A percentile compares a stretch with the other conserved stretches of the same genome.
These are phyloP conservation scores for Monoraphidium neglectum DNA, from an alignment of 139 green algal species.

Conservation along the genomic window DNA sequence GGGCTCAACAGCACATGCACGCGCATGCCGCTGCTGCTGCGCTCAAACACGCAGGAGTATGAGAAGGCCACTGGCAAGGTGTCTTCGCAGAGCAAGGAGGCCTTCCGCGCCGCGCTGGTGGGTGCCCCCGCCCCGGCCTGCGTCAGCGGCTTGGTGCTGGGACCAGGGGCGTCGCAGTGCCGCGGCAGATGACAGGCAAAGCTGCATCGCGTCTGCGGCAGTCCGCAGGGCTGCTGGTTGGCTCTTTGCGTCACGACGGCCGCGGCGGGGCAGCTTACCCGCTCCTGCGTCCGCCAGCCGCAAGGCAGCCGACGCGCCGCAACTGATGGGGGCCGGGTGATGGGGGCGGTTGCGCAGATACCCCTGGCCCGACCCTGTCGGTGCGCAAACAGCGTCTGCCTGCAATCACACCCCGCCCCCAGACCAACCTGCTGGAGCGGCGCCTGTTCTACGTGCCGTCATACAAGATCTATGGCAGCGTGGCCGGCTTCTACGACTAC, in stretches of 20 bases:
- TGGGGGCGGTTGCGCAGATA: too few relatives aligned
- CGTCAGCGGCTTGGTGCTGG: not conserved
- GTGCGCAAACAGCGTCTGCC: not conserved
- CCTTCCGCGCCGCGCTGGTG: constrained; percentile 77
- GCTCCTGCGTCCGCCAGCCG: too few relatives aligned
- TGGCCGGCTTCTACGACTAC: constrained; percentile 98
- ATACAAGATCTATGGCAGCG: constrained; percentile 98
- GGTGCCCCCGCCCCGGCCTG: too few relatives aligned
- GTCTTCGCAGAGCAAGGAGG: constrained; percentile 73
- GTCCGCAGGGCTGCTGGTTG: too few relatives aligned
- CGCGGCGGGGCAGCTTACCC: too few relatives aligned
- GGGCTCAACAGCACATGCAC: not conserved
- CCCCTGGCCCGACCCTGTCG: too few relatives aligned
- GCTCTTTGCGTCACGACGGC: too few relatives aligned
- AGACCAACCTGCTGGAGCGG: constrained; percentile 84
- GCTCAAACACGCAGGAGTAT: constrained; percentile 51
- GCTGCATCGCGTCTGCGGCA: too few relatives aligned
- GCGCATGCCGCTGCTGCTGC: not conserved
- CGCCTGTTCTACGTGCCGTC: constrained; percentile 96
- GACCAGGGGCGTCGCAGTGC: too few relatives aligned
- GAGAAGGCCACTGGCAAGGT: constrained; percentile 66
- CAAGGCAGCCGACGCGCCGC: too few relatives aligned
- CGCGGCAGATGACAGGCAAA: too few relatives aligned
- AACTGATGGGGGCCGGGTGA: too few relatives aligned
- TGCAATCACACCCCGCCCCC: not conserved